Conservation (phyloP, 345 rosid genomes). For the Rubroshorea leprosula region DNA sequence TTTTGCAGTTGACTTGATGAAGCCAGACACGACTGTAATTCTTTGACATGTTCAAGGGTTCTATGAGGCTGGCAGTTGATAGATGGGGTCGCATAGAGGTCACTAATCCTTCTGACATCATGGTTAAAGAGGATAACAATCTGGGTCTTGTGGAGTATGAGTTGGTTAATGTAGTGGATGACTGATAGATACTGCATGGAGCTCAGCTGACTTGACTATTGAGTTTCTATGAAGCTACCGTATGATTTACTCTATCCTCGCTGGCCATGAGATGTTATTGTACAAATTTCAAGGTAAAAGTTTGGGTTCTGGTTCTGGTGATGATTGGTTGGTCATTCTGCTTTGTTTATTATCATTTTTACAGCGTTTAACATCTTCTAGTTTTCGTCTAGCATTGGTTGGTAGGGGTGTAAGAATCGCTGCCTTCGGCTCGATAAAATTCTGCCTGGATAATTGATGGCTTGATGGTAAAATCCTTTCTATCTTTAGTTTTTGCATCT, state of each 20-base stretch:
- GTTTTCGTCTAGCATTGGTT: constrained; percentile 1
- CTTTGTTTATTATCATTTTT: too few species aligned
- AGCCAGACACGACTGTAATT: constrained; percentile 38
- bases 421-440: not conserved
- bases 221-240: not conserved
- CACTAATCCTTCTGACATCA: constrained; percentile 29
- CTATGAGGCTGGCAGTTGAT: constrained; percentile 55
- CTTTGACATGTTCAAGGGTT: constrained; percentile 49
- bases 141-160: constrained; percentile 48
- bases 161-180: constrained; percentile 40
- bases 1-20: constrained; percentile 41
- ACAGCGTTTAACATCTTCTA: constrained; percentile 3
- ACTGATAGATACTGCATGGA: constrained; percentile 21
- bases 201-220: not conserved
- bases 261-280: constrained; percentile 9
- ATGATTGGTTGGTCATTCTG: constrained; percentile 7
- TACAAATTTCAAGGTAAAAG: not conserved
- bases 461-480: constrained; percentile 9
- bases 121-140: constrained; percentile 41
- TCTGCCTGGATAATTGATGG: constrained; percentile 2
- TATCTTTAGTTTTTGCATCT: not conserved
- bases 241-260: constrained; percentile 1
- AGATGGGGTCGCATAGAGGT: constrained; percentile 52
- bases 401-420: constrained; percentile 1
- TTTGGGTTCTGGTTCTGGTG: constrained; percentile 7